Percentiles rank a stretch among this genome's conserved stretches.
Evolutionary conservation across 192 early-diverging fungal species (phyloP).

Genomic region (Spinellus fusiger): DNA sequence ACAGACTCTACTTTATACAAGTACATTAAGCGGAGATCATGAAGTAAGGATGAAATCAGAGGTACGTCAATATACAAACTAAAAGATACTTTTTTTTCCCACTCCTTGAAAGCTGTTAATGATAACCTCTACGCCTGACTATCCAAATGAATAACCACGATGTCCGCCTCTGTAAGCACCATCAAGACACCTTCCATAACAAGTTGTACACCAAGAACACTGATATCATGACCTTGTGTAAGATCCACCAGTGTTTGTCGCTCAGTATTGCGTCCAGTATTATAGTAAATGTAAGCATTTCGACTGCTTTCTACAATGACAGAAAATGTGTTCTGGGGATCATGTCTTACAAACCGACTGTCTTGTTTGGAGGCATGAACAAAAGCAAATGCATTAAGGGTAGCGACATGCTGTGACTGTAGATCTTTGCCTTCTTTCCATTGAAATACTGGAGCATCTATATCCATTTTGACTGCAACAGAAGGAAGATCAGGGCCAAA

Average conservation of each 20-base stretch:
- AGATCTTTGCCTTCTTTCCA: constrained; percentile 28
- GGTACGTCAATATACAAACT: background rate
- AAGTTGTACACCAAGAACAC: constrained; percentile 46
- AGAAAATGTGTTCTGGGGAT: constrained; percentile 39
- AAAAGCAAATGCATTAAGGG: constrained; percentile 66
- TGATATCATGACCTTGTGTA: constrained; percentile 29
- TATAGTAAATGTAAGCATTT: constrained; percentile 46
- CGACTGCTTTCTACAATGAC: constrained; percentile 46
- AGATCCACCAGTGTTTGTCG: constrained; percentile 43
- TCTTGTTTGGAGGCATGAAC: constrained; percentile 75
- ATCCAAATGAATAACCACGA: too few species aligned
- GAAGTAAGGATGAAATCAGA: background rate
- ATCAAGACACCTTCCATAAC: constrained; percentile 32
- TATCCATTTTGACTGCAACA: constrained; percentile 58
- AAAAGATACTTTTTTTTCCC: too few species aligned
- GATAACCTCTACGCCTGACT: too few species aligned
- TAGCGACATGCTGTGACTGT: constrained; percentile 41
- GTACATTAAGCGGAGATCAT: background rate
- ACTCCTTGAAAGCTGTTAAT: too few species aligned
- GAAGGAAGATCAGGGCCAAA: constrained; percentile 28
- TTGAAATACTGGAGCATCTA: constrained; percentile 63
- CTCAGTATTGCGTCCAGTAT: constrained; percentile 24
- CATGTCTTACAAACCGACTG: constrained; percentile 53
- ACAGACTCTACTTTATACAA: background rate
- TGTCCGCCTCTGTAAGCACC: constrained; percentile 29